These are phyloP conservation scores for Eutypa lata DNA, from an alignment of 2,329 filamentous ascomycete species.

Conservation along the genomic window DNA sequence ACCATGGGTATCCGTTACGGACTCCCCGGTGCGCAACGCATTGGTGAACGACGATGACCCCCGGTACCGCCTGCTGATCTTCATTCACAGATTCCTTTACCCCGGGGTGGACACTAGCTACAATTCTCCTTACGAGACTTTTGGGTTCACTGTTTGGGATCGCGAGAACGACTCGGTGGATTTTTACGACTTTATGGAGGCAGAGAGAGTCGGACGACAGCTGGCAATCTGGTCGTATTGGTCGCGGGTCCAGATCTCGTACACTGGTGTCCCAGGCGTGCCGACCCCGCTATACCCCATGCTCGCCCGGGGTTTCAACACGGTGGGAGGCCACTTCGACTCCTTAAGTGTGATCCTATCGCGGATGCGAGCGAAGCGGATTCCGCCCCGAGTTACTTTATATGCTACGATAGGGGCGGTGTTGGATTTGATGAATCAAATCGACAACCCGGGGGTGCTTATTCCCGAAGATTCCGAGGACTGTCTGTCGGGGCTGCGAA, in stretches of 20 bases:
- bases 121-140: not conserved
- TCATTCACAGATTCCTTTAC: not conserved
- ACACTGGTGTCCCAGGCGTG: too few species aligned
- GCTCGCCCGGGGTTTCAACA: too few species aligned
- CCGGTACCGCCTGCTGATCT: not conserved
- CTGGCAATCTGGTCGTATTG: not conserved
- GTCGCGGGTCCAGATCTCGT: not conserved
- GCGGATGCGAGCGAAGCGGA: too few species aligned
- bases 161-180: not conserved
- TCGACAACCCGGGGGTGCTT: not conserved
- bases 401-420: not conserved
- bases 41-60: not conserved
- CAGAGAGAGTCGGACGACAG: not conserved
- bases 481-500: not conserved
- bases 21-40: not conserved
- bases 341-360: too few species aligned
- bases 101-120: not conserved
- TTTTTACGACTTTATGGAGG: not conserved
- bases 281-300: too few species aligned
- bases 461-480: not conserved
- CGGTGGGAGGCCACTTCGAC: too few species aligned
- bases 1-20: not conserved
- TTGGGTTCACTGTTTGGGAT: not conserved
- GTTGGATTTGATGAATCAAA: not conserved
- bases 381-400: not conserved